A percentile compares a stretch with the other conserved stretches of the same genome.
Conservation (phyloP, 169 alveolate species). For the Cryptosporidium bovis region DNA sequence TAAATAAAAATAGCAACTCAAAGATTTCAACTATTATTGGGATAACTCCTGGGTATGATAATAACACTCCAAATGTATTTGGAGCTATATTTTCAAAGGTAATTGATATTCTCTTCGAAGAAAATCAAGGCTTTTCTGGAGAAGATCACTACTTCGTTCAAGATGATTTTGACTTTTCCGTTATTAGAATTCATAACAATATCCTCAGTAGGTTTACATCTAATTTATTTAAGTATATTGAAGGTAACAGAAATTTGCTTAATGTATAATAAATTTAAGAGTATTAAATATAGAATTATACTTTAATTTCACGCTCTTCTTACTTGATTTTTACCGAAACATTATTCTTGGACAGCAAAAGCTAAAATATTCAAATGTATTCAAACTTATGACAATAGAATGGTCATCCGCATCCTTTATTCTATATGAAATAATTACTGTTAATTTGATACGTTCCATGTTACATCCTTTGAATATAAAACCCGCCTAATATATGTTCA, state of each 20-base stretch:
- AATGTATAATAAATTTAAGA: too few species aligned
- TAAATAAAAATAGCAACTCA: constrained; percentile 11
- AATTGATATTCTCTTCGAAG: constrained; percentile 44
- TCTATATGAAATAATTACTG: too few species aligned
- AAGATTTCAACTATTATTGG: constrained; percentile 64
- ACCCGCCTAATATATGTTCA: too few species aligned
- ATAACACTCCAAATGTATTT: constrained; percentile 49
- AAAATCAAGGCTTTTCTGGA: constrained; percentile 9
- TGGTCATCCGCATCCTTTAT: too few species aligned
- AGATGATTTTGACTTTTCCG: constrained; percentile 69
- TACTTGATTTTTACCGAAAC: too few species aligned
- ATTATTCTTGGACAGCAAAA: too few species aligned
- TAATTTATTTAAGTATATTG: constrained; percentile 35
- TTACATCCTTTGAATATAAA: too few species aligned
- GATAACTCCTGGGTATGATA: constrained; percentile 59
- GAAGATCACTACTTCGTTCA: constrained; percentile 59
- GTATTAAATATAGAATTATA: too few species aligned
- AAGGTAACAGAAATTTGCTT: constrained; percentile 1
- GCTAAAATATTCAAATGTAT: too few species aligned
- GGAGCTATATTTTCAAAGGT: constrained; percentile 69
- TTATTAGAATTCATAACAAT: constrained; percentile 25
- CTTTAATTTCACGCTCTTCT: too few species aligned
- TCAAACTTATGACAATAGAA: too few species aligned
- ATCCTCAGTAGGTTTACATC: constrained; percentile 47
- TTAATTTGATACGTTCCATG: too few species aligned